phyloP scores from a whole-genome alignment of 2,329 filamentous ascomycete genomes.

The Canariomyces notabilis region DNA sequence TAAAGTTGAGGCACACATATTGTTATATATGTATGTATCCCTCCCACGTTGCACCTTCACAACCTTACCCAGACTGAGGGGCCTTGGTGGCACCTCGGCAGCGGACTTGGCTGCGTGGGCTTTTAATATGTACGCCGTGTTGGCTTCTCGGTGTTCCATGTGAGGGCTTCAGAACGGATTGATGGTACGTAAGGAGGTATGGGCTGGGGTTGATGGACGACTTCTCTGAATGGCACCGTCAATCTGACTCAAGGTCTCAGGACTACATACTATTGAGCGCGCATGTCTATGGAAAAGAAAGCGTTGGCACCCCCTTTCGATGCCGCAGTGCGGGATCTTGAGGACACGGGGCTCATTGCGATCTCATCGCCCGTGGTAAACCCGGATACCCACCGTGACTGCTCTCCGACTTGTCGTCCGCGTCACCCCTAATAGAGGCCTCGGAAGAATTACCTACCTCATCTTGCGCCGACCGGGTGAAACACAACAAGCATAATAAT shows the following conservation, averaged over 20 bases:
- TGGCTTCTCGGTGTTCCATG: not conserved
- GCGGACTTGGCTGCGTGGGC: conserved; percentile 3
- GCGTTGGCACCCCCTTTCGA: too few species aligned
- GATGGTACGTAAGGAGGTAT: too few species aligned
- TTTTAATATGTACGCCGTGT: conserved; percentile 5
- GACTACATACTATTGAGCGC: too few species aligned
- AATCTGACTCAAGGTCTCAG: too few species aligned
- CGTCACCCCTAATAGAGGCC: too few species aligned
- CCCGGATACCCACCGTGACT: not conserved
- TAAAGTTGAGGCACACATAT: not conserved
- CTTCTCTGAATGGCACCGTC: too few species aligned
- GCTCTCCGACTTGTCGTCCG: too few species aligned
- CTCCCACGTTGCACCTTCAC: not conserved
- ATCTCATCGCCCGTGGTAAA: conserved; percentile 4
- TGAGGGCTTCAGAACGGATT: not conserved
- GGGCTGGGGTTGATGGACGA: not conserved
- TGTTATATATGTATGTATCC: not conserved
- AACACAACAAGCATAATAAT: not conserved
- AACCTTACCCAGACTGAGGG: conserved; percentile 20
- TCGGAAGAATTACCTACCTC: not conserved
- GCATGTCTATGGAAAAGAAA: too few species aligned
- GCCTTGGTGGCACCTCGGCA: conserved; percentile 12
- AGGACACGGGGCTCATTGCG: not conserved
- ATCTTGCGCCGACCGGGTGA: not conserved
- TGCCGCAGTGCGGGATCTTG: not conserved